Percentiles rank a stretch among this genome's conserved stretches.
Evolutionary conservation across 495 filamentous ascomycete genomes (phyloP).

Genomic region (Hyaloscypha finlandica): DNA sequence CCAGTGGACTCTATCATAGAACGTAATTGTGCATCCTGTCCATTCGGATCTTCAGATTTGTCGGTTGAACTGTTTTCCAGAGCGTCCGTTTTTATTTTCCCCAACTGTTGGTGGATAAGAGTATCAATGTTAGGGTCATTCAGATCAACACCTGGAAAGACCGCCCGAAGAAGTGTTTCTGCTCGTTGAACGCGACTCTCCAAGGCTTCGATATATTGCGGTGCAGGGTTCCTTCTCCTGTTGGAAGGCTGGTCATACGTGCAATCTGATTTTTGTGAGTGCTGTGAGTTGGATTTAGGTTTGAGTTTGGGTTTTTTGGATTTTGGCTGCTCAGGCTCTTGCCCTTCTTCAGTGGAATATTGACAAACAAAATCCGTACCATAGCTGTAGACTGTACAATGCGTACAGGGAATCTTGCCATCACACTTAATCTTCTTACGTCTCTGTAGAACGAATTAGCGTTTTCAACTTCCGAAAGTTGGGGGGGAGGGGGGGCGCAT

Average conservation of each 20-base stretch:
- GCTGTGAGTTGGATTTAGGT: too few species aligned
- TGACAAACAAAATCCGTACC: slow-evolving; percentile 56
- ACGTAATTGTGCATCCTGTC: slow-evolving; percentile 76
- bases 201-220: slow-evolving; percentile 91
- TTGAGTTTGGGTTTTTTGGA: too few species aligned
- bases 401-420: slow-evolving; percentile 95
- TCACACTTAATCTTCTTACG: slow-evolving; percentile 96
- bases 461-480: not conserved
- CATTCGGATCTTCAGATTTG: slow-evolving; percentile 6
- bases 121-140: slow-evolving; percentile 80
- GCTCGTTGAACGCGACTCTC: slow-evolving; percentile 83
- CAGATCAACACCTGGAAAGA: slow-evolving; percentile 85
- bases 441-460: slow-evolving; percentile 37
- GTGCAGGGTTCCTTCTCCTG: slow-evolving; percentile 88
- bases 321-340: not conserved
- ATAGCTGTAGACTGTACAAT: slow-evolving; percentile 98
- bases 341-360: not conserved
- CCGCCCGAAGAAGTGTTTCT: slow-evolving; percentile 72
- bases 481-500: not conserved
- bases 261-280: slow-evolving; percentile 63
- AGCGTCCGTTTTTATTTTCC: slow-evolving; percentile 23
- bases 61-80: not conserved
- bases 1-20: slow-evolving; percentile 95
- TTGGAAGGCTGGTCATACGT: slow-evolving; percentile 99
- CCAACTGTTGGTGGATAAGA: slow-evolving; percentile 55